These are phyloP conservation scores for Neopestalotiopsis sp. DNA, from an alignment of 2,329 filamentous ascomycete genomes.

Conservation along the genomic window DNA sequence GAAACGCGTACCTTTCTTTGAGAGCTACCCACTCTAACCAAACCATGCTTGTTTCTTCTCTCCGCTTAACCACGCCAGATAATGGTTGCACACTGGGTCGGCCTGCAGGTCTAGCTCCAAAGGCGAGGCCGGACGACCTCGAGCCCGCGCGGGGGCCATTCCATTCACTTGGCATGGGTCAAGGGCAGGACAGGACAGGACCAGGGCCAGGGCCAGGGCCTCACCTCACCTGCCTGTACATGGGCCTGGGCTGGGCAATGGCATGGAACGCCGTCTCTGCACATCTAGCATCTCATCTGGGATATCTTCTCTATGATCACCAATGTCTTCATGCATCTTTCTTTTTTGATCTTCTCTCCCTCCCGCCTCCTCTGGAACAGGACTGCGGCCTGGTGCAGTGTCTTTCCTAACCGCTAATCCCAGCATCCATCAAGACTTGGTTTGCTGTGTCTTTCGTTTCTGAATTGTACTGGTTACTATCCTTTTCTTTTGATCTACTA, in stretches of 20 bases:
- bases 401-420: conserved; percentile 33
- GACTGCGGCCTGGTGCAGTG: conserved; percentile 34
- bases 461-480: conserved; percentile 22
- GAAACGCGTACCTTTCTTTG: neutral
- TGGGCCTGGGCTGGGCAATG: neutral
- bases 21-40: conserved; percentile 11
- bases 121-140: conserved; percentile 34
- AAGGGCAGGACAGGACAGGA: no score
- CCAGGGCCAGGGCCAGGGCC: no score
- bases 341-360: conserved; percentile 22
- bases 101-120: conserved; percentile 33
- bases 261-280: no score
- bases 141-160: conserved; percentile 36
- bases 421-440: conserved; percentile 26
- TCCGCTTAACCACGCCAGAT: conserved; percentile 22
- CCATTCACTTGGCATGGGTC: conserved; percentile 23
- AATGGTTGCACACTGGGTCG: conserved; percentile 28
- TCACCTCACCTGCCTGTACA: neutral
- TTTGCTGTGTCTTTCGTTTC: conserved; percentile 37
- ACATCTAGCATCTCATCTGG: conserved; percentile 21
- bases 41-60: conserved; percentile 13
- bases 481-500: conserved; percentile 23
- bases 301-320: conserved; percentile 30
- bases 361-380: conserved; percentile 37
- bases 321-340: conserved; percentile 31